Evolutionary conservation across 345 rosid genomes (phyloP), one percentile per base, ranked within the genome.

Genomic region (Eutrema yunnanense): DNA sequence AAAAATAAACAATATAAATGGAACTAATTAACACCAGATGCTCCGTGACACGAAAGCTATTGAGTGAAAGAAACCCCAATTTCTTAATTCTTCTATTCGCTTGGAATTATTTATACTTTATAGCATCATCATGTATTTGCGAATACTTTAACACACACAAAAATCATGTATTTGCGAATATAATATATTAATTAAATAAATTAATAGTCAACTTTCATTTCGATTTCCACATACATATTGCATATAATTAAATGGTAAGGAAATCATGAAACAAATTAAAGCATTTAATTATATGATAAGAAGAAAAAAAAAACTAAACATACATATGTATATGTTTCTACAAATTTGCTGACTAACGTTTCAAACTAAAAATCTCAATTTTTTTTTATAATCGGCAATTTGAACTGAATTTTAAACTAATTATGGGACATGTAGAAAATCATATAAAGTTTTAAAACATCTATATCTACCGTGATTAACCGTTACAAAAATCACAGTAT

Each of bases 31-130:
- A 42, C 62, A 59, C 16, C 48, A 46, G 57, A 32, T 50, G 53
- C 46, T 30, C 61, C 67, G 53, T 58, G 53, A 58, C 78, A 74
- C 78, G 78, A 67, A 67, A 74, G 44, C 40, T 74, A 74, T 59
- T 67, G 73, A 67, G 78, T 67, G 73, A 59, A 74, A 67, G 78
- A 74, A 66, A 74, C 67, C 65, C 36, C 44, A 74, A 50, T 30
- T 47, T 6, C 34, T 47, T 47, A 57, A 8, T 34, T 34, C 26
- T 62, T 53, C 29, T 52, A 4, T 44, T 73, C 40, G 43, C 27
- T 30, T 56, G 6, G 4, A 27, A 27, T 14, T 48, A 11, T 46
- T 26, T 32, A 22, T 22, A 22, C 26, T 22, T 22, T 22, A 51
- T 44, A 13, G 40, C 57, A 56, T 47, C 40, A 48, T 34, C 40